Evolutionary conservation across 1,284 basidiomycete species (phyloP).

Genomic region (Ustilago tritici): DNA sequence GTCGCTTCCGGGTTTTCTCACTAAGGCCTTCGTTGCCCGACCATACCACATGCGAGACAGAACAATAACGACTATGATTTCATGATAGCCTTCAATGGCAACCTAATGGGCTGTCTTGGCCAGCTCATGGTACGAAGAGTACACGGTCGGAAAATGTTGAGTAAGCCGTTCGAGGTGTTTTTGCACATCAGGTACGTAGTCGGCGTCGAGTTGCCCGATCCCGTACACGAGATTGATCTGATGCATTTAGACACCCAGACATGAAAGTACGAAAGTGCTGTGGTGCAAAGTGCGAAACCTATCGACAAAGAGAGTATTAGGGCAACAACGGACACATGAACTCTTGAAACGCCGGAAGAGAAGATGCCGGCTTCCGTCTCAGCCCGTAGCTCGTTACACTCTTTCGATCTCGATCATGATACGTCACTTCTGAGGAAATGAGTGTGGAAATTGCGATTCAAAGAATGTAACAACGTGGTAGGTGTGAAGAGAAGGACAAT

Average conservation of each 20-base stretch:
- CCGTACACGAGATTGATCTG: conserved; percentile 9
- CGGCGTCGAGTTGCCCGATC: conserved; percentile 10
- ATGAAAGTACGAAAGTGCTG: too few relatives aligned
- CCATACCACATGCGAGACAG: background rate
- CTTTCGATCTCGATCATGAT: background rate
- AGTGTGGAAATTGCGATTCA: background rate
- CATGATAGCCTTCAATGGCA: too few relatives aligned
- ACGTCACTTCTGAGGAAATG: background rate
- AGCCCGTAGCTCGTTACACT: background rate
- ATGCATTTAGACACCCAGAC: too few relatives aligned
- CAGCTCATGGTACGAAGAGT: background rate
- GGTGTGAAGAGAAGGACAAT: background rate
- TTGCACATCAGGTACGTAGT: background rate
- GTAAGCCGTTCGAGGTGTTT: background rate
- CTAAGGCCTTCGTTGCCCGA: background rate
- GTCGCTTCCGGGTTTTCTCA: background rate
- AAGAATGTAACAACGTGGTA: background rate
- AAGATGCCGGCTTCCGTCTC: background rate
- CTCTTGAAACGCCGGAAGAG: background rate
- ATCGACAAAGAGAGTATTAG: too few relatives aligned
- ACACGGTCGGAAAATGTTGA: background rate
- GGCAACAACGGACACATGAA: background rate
- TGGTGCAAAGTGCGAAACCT: too few relatives aligned
- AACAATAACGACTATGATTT: too few relatives aligned
- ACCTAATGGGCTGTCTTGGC: background rate